phyloP scores from a whole-genome alignment of 2,329 filamentous ascomycete species.

The Epicoccum nigrum region DNA sequence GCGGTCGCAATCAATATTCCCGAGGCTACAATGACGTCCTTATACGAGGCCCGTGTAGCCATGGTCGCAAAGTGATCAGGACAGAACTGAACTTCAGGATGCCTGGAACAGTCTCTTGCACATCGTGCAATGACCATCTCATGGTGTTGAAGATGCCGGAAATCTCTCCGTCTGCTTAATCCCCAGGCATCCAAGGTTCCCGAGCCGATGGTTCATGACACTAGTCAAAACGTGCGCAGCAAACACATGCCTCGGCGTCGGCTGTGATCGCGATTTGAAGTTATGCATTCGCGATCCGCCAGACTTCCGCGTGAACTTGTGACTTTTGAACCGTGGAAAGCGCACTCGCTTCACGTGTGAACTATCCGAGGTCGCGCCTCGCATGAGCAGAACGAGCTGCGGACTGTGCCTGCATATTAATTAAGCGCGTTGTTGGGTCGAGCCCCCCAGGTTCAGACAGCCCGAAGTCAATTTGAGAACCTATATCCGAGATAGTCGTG shows the following conservation, averaged over 20 bases:
- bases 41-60: neutral
- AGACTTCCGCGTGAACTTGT: neutral
- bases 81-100: neutral
- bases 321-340: conserved; percentile 4
- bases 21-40: neutral
- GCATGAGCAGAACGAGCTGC: neutral
- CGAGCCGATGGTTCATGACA: neutral
- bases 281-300: neutral
- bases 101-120: neutral
- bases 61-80: neutral
- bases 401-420: conserved; percentile 11
- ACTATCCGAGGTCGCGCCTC: neutral
- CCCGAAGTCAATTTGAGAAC: neutral
- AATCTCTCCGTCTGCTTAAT: conserved; percentile 3
- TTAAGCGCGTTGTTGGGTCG: neutral
- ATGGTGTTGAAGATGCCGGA: conserved; percentile 4
- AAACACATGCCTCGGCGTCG: conserved; percentile 10
- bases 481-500: neutral
- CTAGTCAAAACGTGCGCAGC: conserved; percentile 13
- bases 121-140: neutral
- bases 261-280: neutral
- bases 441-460: neutral
- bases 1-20: neutral
- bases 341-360: neutral
- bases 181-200: conserved; percentile 1